Conservation (phyloP, 495 filamentous ascomycete genomes). For the Tuber brumale region DNA sequence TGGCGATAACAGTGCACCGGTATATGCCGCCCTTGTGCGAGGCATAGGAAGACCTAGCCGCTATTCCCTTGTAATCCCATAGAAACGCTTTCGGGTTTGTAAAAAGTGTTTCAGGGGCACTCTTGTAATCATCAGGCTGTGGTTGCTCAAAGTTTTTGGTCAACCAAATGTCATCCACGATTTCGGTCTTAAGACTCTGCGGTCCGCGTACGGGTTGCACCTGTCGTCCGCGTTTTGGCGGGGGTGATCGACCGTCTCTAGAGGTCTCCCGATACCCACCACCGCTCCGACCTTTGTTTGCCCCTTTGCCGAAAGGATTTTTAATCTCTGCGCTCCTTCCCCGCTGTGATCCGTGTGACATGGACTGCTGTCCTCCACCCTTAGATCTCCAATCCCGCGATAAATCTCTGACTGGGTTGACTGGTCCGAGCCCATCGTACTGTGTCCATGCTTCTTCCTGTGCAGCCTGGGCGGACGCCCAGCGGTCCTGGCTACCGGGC, state of each 20-base stretch:
- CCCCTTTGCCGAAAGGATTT: constrained; percentile 12
- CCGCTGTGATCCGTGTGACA: constrained; percentile 9
- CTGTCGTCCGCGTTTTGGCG: constrained; percentile 8
- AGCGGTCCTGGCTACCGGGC: neutral
- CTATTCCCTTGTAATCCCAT: constrained; percentile 30
- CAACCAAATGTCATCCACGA: constrained; percentile 35
- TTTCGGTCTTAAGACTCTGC: constrained; percentile 14
- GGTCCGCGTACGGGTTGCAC: constrained; percentile 20
- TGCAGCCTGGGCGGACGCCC: constrained; percentile 14
- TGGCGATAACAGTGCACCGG: constrained; percentile 38
- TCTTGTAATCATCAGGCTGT: constrained; percentile 29
- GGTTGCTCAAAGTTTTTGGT: constrained; percentile 24
- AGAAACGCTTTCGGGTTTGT: constrained; percentile 38
- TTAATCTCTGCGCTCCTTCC: constrained; percentile 16
- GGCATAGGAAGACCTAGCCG: constrained; percentile 31
- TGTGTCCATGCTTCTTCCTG: constrained; percentile 39
- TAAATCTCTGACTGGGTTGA: constrained; percentile 26
- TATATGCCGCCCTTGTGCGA: constrained; percentile 8
- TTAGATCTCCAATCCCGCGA: constrained; percentile 31
- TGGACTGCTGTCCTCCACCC: constrained; percentile 19
- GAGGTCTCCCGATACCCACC: neutral
- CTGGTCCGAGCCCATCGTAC: constrained; percentile 40
- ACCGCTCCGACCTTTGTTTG: constrained; percentile 21
- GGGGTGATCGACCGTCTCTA: neutral
- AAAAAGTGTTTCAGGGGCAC: constrained; percentile 36